Conservation (phyloP, 2,329 filamentous ascomycete genomes). For the Colletotrichum zoysiae region DNA sequence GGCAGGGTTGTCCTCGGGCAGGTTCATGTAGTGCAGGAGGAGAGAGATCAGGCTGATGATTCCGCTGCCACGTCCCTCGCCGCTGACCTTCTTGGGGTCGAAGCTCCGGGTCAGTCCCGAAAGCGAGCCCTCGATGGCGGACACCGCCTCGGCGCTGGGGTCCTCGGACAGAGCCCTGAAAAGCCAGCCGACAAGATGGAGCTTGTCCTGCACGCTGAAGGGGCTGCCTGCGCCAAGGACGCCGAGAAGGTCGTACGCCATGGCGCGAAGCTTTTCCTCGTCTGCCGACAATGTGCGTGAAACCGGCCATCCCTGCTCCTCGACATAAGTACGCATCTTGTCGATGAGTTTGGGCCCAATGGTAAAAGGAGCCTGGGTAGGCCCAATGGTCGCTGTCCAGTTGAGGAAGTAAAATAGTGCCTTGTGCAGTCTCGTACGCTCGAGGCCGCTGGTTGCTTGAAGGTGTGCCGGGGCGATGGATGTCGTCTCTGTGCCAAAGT, state of each 20-base stretch:
- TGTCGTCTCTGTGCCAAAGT: slow-evolving; percentile 54
- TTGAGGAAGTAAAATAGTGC: slow-evolving; percentile 89
- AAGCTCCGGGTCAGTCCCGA: slow-evolving; percentile 75
- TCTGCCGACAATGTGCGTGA: slow-evolving; percentile 70
- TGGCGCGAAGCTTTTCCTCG: slow-evolving; percentile 70
- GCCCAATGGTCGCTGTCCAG: slow-evolving; percentile 84
- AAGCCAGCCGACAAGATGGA: slow-evolving; percentile 76
- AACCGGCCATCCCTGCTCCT: slow-evolving; percentile 85
- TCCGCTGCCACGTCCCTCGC: slow-evolving; percentile 43
- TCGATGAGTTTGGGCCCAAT: slow-evolving; percentile 78
- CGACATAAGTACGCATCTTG: slow-evolving; percentile 79
- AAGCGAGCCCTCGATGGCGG: slow-evolving; percentile 90
- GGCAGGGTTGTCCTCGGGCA: slow-evolving; percentile 61
- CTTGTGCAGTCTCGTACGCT: slow-evolving; percentile 82
- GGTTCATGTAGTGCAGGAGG: slow-evolving; percentile 76
- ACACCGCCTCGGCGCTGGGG: slow-evolving; percentile 78
- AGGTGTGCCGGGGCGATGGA: slow-evolving; percentile 44
- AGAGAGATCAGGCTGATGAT: slow-evolving; percentile 60
- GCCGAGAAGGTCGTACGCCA: slow-evolving; percentile 92
- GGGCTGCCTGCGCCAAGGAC: slow-evolving; percentile 77
- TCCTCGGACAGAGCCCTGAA: slow-evolving; percentile 88
- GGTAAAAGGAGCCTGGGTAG: slow-evolving; percentile 67
- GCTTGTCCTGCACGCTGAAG: slow-evolving; percentile 66
- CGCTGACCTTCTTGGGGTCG: slow-evolving; percentile 48
- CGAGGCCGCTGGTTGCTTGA: slow-evolving; percentile 69